Evolutionary conservation across 805 yeast genomes (phyloP), one percentile per base, ranked within the genome.

Genomic region (Candida palmyrensis): DNA sequence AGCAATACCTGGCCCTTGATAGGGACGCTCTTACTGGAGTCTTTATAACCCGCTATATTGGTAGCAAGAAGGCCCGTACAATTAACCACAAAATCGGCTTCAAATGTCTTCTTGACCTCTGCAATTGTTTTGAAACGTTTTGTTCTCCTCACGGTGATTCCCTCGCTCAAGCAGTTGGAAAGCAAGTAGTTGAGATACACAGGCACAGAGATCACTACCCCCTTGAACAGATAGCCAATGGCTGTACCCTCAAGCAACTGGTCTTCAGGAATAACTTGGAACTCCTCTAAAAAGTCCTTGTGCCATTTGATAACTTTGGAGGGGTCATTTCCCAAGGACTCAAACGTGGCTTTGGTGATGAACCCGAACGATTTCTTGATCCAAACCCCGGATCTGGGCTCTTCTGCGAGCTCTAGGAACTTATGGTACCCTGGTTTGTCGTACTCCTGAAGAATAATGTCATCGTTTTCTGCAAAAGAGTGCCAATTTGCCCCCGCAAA

Each of bases 401-500:
- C 75, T 7, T 35, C 33, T 1, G 80, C 75, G 30, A 78, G 49
- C 9, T 64, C 55, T 37, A 62, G 41, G 26, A 79, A 70, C 38
- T 59, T 65, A 18, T 42, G 42, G 44, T 80, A 81, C 0, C 74
- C 75, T 3, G 66, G 53, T 19, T 54, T 53, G 45, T 80, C 87
- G 14, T 60, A 45, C 10, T 56, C 47, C 37, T 69, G 74, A 14
- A 61, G 50, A 6, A 41, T 47, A 4, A 21, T 43, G 14, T 73
- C 75, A 3, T 60, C 59, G 1, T 40, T 37, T 1, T 44, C 25
- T 2, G 83, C 85, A 55, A 77, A 75, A 9, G 82, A 72, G 30
- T 62, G 65, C 84, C 86, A 80, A 44, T 79, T 75, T 29, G 86
- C 88, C 3, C 87, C 87, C 0, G 86, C 87, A 49, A 66, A 73